Conservation (phyloP, 306 rosid genomes). For the Prosopis cineraria region DNA sequence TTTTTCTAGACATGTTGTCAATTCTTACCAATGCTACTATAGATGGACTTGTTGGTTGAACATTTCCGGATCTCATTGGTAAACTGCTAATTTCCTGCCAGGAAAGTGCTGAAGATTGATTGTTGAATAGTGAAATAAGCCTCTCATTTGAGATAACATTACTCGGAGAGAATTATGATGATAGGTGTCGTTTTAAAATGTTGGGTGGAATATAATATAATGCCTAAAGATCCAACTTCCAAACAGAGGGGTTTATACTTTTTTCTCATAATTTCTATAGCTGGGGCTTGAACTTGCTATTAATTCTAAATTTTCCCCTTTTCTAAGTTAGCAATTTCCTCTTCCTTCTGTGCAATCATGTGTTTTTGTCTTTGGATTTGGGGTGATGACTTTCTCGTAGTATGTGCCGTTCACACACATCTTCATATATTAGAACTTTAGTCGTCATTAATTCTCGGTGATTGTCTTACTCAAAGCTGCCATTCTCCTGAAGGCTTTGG, state of each 20-base stretch:
- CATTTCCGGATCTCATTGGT: not conserved
- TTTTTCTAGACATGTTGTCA: not conserved
- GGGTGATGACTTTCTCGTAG: not conserved
- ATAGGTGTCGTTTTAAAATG: not conserved
- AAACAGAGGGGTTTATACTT: not conserved
- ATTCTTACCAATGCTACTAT: not conserved
- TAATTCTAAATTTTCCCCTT: too few relatives aligned
- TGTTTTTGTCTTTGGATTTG: not conserved
- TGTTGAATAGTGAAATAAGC: not conserved
- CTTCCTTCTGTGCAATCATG: not conserved
- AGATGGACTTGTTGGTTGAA: not conserved
- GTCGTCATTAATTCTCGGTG: not conserved
- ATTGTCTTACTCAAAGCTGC: not conserved
- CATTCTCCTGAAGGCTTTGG: not conserved
- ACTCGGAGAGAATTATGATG: not conserved
- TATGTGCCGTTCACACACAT: not conserved
- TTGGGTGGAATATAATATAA: not conserved
- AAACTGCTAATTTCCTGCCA: constrained; percentile 18
- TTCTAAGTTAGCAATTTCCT: not conserved
- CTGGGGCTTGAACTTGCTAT: not conserved
- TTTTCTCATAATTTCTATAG: not conserved
- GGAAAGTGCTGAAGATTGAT: constrained; percentile 1
- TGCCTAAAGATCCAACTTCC: not conserved
- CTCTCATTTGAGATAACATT: not conserved
- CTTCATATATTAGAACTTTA: not conserved